Base-by-base conservation (phyloP, 441 rosid genomes). In the Pelargonium australe region DNA sequence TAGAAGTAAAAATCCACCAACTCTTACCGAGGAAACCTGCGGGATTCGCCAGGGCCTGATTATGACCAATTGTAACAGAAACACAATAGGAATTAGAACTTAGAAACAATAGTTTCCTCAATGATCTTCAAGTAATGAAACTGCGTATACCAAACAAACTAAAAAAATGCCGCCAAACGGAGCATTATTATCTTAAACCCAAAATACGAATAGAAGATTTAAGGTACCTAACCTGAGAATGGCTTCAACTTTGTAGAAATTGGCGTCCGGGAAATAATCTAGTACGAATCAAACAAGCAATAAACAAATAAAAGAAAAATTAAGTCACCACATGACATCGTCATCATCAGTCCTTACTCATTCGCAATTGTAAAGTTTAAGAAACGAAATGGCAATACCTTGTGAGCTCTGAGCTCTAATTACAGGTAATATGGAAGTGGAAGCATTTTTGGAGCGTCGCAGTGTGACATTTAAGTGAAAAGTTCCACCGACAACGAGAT, bases 171-270 rank as follows among this genome's bases (percentile, higher is more conserved):
- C 2, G 7, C 7, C 7, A 16, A 55, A 11, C 45, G 2, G 37
- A 49, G 37, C 41, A 45, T 5, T 16, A 53, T 28, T 34, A 74
- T 31, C 63, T 17, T 10, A 14, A 63, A 9, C 8, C 11, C 11
- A 1, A 64, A 37, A 1, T 14, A 43, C 40, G 28, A 64, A 44
- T 3, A 73, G 10, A 16, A 57, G 34, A 23, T 9, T 2, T 20
- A 13, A 53, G 37, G 0, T 14, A 53, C 23, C 25, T 47, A n/a
- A 93, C 96, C 97, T 89, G 72, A 93, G 65, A 83, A 93, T 85
- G 34, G 96, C 97, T 79, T 93, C 97, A 55, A 93, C 91, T 73
- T 88, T 93, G 82, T 93, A 93, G 77, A 93, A 93, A 53, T 88
- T 76, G 5, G 93, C 83, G 75, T 86, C 96, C n/a, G 95, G 96